Conservation (phyloP, 2,329 filamentous ascomycete species). For the Aspergillus sp. region DNA sequence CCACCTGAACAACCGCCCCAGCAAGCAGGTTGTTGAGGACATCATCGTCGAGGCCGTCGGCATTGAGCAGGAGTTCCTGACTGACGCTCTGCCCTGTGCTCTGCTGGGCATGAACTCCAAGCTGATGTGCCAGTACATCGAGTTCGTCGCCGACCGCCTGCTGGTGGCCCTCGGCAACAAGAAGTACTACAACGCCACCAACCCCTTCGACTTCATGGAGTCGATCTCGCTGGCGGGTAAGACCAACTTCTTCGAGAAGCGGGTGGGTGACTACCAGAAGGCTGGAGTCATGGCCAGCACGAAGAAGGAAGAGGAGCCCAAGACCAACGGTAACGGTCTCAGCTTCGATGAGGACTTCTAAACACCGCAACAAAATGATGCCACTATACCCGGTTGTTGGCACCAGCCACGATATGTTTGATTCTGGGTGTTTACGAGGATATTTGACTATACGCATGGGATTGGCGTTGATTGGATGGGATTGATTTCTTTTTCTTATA, state of each 20-base stretch:
- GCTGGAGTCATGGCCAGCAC: conserved; percentile 95
- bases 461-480: conserved; percentile 33
- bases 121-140: conserved; percentile 99
- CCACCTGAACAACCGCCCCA: conserved; percentile 90
- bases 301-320: conserved; percentile 61
- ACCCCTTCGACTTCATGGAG: conserved; percentile 99
- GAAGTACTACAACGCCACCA: conserved; percentile 88
- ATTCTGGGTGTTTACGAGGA: conserved; percentile 33
- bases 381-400: conserved; percentile 24
- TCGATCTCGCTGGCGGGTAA: conserved; percentile 98
- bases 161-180: conserved; percentile 90
- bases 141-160: conserved; percentile 97
- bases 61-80: conserved; percentile 98
- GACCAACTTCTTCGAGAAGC: conserved; percentile 99
- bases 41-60: conserved; percentile 92
- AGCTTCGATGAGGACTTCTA: conserved; percentile 97
- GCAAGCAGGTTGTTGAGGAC: conserved; percentile 74
- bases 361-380: conserved; percentile 24
- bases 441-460: conserved; percentile 38
- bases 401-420: conserved; percentile 23
- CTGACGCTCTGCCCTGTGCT: conserved; percentile 87
- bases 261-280: conserved; percentile 99
- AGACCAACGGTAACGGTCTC: conserved; percentile 67
- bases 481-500: conserved; percentile 11
- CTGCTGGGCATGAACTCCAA: conserved; percentile 96